These are phyloP conservation scores for Phlebopus sp. DNA, from an alignment of 1,284 basidiomycete species.

Conservation along the genomic window DNA sequence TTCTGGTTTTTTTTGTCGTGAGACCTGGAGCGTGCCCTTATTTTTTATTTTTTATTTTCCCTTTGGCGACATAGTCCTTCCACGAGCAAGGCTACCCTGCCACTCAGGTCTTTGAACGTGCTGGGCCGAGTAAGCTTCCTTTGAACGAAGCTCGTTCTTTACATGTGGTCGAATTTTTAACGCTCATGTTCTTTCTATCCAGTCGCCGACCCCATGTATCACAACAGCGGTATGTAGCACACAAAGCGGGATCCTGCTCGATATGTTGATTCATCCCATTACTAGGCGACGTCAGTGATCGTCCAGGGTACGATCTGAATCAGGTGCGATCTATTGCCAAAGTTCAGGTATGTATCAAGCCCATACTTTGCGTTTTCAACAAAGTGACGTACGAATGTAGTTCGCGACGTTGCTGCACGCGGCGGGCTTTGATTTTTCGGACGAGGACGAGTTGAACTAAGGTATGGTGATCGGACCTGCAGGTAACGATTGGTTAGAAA, in stretches of 20 bases:
- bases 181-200: slow-evolving; percentile 3
- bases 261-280: neutral
- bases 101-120: slow-evolving; percentile 80
- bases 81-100: slow-evolving; percentile 78
- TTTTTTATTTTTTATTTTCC: neutral
- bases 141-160: neutral
- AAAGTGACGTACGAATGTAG: slow-evolving; percentile 27
- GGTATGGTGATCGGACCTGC: too few species aligned
- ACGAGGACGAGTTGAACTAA: neutral
- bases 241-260: neutral
- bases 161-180: neutral
- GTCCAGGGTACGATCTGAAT: slow-evolving; percentile 76
- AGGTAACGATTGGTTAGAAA: too few species aligned
- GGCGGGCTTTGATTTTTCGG: slow-evolving; percentile 47
- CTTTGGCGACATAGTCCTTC: slow-evolving; percentile 56
- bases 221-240: slow-evolving; percentile 61
- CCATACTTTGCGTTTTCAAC: neutral
- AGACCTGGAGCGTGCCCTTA: neutral
- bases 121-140: slow-evolving; percentile 58
- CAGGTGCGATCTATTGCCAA: slow-evolving; percentile 81
- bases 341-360: slow-evolving; percentile 61
- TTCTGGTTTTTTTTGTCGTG: slow-evolving; percentile 16
- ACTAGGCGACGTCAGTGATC: slow-evolving; percentile 69
- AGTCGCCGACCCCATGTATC: slow-evolving; percentile 86
- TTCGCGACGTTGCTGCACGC: slow-evolving; percentile 53